phyloP scores from a whole-genome alignment of 345 rosid species.

The Draba incana region DNA sequence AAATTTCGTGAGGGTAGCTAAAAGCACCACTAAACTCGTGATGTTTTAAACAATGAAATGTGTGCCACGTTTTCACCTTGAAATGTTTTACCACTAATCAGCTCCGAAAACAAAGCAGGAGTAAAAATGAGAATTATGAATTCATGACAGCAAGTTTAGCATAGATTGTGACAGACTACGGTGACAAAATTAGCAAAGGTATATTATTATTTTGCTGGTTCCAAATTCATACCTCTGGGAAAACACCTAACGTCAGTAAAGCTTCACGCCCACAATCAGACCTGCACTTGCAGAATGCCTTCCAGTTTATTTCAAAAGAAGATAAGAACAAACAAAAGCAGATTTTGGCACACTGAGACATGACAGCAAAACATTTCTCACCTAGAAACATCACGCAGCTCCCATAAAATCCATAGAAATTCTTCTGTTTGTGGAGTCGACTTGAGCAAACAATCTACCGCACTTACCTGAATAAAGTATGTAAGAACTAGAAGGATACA shows the following conservation, averaged over 20 bases:
- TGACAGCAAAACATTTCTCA: slow-evolving; percentile 34
- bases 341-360: slow-evolving; percentile 20
- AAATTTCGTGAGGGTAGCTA: slow-evolving; percentile 9
- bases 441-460: slow-evolving; percentile 77
- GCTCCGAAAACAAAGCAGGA: slow-evolving; percentile 2
- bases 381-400: slow-evolving; percentile 95
- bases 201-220: slow-evolving; percentile 14
- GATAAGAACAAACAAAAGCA: slow-evolving; percentile 6
- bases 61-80: background rate
- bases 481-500: slow-evolving; percentile 13
- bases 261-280: slow-evolving; percentile 97
- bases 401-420: slow-evolving; percentile 96
- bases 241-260: slow-evolving; percentile 69
- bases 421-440: slow-evolving; percentile 86
- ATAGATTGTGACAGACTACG: slow-evolving; percentile 5
- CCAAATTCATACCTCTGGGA: slow-evolving; percentile 77
- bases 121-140: slow-evolving; percentile 1
- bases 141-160: slow-evolving; percentile 17
- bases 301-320: slow-evolving; percentile 30
- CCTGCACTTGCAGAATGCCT: slow-evolving; percentile 53
- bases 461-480: slow-evolving; percentile 63
- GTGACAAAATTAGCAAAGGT: slow-evolving; percentile 10
- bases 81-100: slow-evolving; percentile 21
- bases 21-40: slow-evolving; percentile 15
- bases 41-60: slow-evolving; percentile 5